phyloP scores from a whole-genome alignment of 1,139 yeast genomes.

The Citeromyces hawaiiensis region DNA sequence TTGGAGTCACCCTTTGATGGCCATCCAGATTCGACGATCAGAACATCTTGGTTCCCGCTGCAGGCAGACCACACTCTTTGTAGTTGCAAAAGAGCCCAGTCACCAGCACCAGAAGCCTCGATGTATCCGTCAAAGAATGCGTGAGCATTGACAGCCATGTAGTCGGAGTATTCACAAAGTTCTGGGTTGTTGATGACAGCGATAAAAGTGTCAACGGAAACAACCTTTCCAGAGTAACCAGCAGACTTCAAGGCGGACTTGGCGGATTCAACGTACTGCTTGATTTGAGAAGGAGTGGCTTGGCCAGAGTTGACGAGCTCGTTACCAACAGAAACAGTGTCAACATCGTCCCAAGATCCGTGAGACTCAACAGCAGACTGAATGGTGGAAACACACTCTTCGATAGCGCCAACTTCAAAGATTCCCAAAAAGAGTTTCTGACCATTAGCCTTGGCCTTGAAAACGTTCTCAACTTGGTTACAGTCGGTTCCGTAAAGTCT shows the following conservation, averaged over 20 bases:
- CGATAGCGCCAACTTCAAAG: conserved; percentile 40
- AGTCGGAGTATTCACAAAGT: conserved; percentile 60
- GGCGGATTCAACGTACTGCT: conserved; percentile 39
- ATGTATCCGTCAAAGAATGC: conserved; percentile 70
- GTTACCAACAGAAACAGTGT: conserved; percentile 71
- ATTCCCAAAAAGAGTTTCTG: conserved; percentile 70
- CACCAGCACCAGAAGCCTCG: conserved; percentile 52
- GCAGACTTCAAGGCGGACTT: conserved; percentile 48
- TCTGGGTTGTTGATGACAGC: conserved; percentile 63
- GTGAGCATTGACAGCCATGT: conserved; percentile 72
- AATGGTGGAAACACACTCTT: conserved; percentile 36
- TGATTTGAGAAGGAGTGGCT: conserved; percentile 47
- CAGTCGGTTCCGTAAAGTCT: conserved; percentile 83
- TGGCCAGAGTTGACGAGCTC: conserved; percentile 62
- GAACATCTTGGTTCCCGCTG: conserved; percentile 40
- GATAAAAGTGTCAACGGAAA: conserved; percentile 68
- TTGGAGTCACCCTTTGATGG: conserved; percentile 56
- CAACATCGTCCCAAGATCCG: conserved; percentile 62
- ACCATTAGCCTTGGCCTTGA: conserved; percentile 40
- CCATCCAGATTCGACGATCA: conserved; percentile 76
- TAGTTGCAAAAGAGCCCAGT: conserved; percentile 57
- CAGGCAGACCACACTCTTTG: conserved; percentile 54
- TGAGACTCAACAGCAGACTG: conserved; percentile 38
- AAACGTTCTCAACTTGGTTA: conserved; percentile 58
- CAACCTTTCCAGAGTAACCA: conserved; percentile 58